Evolutionary conservation across 1,139 yeast genomes (phyloP).

Genomic region (Pichia cactophila): DNA sequence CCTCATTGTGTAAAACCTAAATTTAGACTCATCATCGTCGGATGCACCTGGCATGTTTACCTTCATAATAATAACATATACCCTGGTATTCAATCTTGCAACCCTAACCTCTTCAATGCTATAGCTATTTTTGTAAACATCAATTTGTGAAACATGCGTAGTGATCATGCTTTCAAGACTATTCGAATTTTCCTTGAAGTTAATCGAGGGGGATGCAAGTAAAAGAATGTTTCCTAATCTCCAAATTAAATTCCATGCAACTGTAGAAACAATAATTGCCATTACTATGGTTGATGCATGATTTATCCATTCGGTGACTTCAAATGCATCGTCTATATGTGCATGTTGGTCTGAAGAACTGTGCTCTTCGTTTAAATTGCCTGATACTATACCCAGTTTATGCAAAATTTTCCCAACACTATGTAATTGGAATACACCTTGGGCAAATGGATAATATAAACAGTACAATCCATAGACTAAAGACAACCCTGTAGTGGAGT

Average conservation of each 20-base stretch:
- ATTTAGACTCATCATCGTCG: constrained; percentile 54
- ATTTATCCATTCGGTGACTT: constrained; percentile 29
- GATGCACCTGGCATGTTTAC: constrained; percentile 61
- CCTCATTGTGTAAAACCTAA: constrained; percentile 47
- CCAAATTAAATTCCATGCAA: constrained; percentile 50
- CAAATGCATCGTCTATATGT: constrained; percentile 4
- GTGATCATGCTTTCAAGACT: constrained; percentile 31
- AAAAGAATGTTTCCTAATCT: constrained; percentile 46
- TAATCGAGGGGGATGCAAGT: constrained; percentile 41
- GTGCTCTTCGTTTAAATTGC: not conserved
- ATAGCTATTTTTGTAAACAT: constrained; percentile 44
- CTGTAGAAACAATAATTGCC: constrained; percentile 41
- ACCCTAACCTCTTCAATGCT: constrained; percentile 43
- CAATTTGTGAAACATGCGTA: constrained; percentile 37
- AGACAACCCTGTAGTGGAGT: constrained; percentile 61
- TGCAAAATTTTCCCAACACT: constrained; percentile 1
- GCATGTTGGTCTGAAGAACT: constrained; percentile 1
- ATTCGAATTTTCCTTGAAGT: constrained; percentile 14
- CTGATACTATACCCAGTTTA: constrained; percentile 1
- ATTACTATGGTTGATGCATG: constrained; percentile 45
- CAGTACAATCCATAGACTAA: constrained; percentile 41
- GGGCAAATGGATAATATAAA: constrained; percentile 24
- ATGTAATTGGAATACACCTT: constrained; percentile 4
- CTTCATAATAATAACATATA: constrained; percentile 49
- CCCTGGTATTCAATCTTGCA: constrained; percentile 54